Conservation (phyloP, 192 early-diverging fungal species). For the Backusella morwellensis region DNA sequence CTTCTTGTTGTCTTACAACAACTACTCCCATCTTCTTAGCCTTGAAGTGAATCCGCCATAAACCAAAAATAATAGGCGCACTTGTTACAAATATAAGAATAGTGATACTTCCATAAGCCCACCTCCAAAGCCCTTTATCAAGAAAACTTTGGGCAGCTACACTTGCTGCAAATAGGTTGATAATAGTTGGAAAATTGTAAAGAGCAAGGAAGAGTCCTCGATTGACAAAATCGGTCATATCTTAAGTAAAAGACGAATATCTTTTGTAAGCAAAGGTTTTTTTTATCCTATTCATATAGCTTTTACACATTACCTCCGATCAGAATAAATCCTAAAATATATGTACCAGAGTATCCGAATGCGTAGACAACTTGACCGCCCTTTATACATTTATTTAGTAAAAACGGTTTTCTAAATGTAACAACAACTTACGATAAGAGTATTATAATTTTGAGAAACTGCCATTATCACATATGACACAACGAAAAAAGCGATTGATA, state of each 20-base stretch:
- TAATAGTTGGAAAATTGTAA: constrained; percentile 14
- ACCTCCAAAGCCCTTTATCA: constrained; percentile 13
- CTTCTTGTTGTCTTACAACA: not conserved
- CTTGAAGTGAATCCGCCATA: constrained; percentile 7
- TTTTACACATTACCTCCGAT: constrained; percentile 5
- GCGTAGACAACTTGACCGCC: constrained; percentile 18
- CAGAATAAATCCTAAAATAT: constrained; percentile 10
- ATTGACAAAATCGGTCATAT: constrained; percentile 12
- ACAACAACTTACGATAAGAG: not conserved
- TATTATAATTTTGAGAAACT: constrained; percentile 4
- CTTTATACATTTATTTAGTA: not conserved
- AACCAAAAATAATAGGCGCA: constrained; percentile 12
- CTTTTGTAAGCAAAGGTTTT: not conserved
- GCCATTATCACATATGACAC: not conserved
- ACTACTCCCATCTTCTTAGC: not conserved
- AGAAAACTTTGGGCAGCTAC: constrained; percentile 1
- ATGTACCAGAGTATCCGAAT: constrained; percentile 22
- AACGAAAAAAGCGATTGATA: not conserved
- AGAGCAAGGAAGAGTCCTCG: constrained; percentile 13
- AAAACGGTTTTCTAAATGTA: not conserved
- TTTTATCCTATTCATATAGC: not conserved
- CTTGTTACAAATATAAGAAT: constrained; percentile 9
- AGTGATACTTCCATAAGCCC: constrained; percentile 14
- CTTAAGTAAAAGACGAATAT: not conserved
- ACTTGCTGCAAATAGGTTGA: constrained; percentile 15